Conservation (phyloP, 2,329 filamentous ascomycete species). For the Colletotrichum euphorbiae region DNA sequence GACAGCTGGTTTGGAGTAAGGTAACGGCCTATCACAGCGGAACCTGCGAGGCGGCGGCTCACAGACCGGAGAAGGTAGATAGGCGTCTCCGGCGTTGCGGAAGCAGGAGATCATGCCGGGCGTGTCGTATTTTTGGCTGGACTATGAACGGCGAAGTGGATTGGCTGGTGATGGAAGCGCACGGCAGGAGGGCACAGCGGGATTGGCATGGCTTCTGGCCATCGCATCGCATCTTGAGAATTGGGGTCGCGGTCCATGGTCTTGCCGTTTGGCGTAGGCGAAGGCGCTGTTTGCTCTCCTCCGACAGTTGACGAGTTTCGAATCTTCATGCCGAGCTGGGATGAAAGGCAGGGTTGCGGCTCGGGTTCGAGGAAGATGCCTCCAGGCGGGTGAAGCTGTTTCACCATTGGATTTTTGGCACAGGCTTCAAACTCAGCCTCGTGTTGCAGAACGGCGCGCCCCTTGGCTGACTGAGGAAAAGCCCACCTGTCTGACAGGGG, state of each 20-base stretch:
- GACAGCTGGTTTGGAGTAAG: neutral
- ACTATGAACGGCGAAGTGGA: slow-evolving; percentile 8
- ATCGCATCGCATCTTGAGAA: neutral
- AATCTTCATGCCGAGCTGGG: slow-evolving; percentile 32
- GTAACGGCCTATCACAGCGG: neutral
- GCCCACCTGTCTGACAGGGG: slow-evolving; percentile 5
- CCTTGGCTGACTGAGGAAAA: slow-evolving; percentile 6
- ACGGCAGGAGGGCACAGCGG: slow-evolving; percentile 15
- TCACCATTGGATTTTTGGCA: slow-evolving; percentile 37
- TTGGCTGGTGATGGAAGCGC: slow-evolving; percentile 12
- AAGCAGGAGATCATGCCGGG: slow-evolving; percentile 17
- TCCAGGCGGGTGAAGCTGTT: slow-evolving; percentile 36
- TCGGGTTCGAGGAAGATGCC: slow-evolving; percentile 21
- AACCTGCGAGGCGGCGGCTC: neutral
- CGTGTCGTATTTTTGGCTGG: slow-evolving; percentile 14
- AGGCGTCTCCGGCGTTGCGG: slow-evolving; percentile 2
- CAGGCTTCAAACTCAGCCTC: slow-evolving; percentile 41
- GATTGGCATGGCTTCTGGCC: slow-evolving; percentile 31
- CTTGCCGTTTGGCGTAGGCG: neutral
- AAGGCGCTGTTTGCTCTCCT: slow-evolving; percentile 14
- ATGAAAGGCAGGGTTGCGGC: slow-evolving; percentile 28
- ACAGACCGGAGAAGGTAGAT: neutral
- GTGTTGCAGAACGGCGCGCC: slow-evolving; percentile 33
- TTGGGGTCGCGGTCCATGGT: slow-evolving; percentile 23
- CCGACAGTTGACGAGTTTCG: slow-evolving; percentile 33